These are phyloP conservation scores for Ophiosphaerella herpotricha DNA, from an alignment of 2,329 filamentous ascomycete species.

Conservation along the genomic window DNA sequence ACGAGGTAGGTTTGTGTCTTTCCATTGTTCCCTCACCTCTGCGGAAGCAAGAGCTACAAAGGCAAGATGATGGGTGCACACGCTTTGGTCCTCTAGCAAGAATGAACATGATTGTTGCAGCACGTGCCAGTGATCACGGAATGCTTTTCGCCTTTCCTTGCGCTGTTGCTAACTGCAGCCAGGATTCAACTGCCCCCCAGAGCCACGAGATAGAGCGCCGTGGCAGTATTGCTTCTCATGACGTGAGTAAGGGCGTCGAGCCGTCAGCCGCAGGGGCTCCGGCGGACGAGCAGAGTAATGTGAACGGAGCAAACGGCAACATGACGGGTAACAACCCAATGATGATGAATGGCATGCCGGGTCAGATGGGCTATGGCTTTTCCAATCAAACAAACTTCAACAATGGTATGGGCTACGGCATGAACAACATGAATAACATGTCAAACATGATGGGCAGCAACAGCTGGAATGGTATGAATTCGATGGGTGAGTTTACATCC, in stretches of 20 bases:
- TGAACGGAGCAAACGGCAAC: constrained; percentile 19
- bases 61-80: constrained; percentile 5
- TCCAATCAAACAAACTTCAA: constrained; percentile 54
- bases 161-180: constrained; percentile 17
- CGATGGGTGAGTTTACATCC: constrained; percentile 72
- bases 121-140: constrained; percentile 25
- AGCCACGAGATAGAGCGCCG: constrained; percentile 16
- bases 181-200: constrained; percentile 20
- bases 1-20: constrained; percentile 30
- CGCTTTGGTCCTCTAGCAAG: constrained; percentile 10
- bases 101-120: constrained; percentile 26
- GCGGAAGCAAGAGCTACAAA: constrained; percentile 4
- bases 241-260: constrained; percentile 20
- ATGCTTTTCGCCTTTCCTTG: constrained; percentile 7
- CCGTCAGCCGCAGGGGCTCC: constrained; percentile 20
- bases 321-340: constrained; percentile 29
- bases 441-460: constrained; percentile 53
- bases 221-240: constrained; percentile 23
- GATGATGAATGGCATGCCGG: constrained; percentile 34
- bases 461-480: constrained; percentile 53
- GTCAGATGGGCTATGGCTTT: constrained; percentile 50
- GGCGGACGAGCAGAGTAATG: constrained; percentile 21
- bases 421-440: constrained; percentile 30
- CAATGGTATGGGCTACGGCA: constrained; percentile 63
- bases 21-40: constrained; percentile 1